A percentile compares a stretch with the other conserved stretches of the same genome.
phyloP scores from a whole-genome alignment of 2,329 filamentous ascomycete genomes.

The Colletotrichum falcatum region DNA sequence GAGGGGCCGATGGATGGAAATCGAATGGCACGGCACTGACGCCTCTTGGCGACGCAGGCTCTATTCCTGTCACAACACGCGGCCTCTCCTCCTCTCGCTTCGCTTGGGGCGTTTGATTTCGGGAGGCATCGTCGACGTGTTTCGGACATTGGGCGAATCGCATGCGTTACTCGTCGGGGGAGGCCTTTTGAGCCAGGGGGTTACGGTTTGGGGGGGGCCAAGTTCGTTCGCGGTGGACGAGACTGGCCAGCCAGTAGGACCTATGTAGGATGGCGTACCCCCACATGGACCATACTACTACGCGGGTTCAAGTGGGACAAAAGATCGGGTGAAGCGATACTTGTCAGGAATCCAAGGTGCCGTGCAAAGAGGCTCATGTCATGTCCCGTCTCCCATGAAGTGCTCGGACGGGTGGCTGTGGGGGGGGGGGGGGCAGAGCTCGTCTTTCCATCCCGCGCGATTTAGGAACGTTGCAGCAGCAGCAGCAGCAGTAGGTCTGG shows the following conservation, averaged over 20 bases:
- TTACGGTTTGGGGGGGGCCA: neutral
- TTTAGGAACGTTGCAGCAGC: neutral
- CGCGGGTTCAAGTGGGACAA: neutral
- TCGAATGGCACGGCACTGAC: constrained; percentile 34
- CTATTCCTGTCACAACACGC: constrained; percentile 13
- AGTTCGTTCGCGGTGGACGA: neutral
- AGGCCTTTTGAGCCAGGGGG: constrained; percentile 1
- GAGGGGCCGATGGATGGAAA: constrained; percentile 15
- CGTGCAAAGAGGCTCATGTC: constrained; percentile 23
- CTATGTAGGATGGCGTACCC: neutral
- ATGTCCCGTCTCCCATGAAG: neutral
- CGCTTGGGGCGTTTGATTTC: neutral
- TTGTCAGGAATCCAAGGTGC: constrained; percentile 23
- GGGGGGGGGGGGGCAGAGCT: neutral
- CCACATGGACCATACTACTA: neutral
- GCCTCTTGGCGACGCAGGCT: constrained; percentile 24
- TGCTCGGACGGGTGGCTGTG: constrained; percentile 14
- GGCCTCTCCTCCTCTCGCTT: constrained; percentile 7
- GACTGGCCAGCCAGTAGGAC: no score
- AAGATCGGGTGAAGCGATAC: constrained; percentile 37
- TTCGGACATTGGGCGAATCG: constrained; percentile 27
- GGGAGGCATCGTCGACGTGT: constrained; percentile 1
- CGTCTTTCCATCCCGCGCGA: neutral
- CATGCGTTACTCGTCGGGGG: constrained; percentile 9
- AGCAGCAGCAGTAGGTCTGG: neutral